Evolutionary conservation across 129 eudicot genomes (phyloP).

Genomic region (Artemisia annua): DNA sequence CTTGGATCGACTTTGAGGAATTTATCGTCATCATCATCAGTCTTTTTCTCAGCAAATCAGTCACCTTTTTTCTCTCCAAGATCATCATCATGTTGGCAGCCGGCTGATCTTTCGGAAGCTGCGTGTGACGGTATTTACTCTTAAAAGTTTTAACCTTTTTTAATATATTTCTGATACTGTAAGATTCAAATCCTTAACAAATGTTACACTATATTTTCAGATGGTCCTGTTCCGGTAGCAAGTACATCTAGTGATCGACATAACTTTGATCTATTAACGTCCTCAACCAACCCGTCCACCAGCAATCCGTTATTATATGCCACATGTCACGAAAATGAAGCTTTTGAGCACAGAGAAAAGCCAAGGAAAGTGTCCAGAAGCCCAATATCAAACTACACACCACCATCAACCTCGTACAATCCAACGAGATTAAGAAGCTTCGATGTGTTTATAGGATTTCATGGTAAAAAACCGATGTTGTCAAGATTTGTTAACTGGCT

Average conservation of each 20-base stretch:
- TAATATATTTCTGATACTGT: conserved; percentile 4
- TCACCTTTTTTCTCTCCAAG: conserved; percentile 91
- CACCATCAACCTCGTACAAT: conserved; percentile 57
- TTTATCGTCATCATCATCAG: conserved; percentile 88
- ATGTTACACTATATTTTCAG: conserved; percentile 29
- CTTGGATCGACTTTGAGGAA: conserved; percentile 67
- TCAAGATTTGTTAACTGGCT: conserved; percentile 88
- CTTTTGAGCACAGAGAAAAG: conserved; percentile 45
- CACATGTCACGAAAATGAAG: conserved; percentile 43
- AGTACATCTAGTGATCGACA: conserved; percentile 50
- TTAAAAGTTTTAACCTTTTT: background rate
- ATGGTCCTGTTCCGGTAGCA: conserved; percentile 35
- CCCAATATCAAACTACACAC: conserved; percentile 49
- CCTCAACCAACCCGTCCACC: conserved; percentile 57
- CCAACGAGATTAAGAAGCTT: conserved; percentile 78
- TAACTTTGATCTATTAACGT: conserved; percentile 52
- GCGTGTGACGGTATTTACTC: conserved; percentile 15
- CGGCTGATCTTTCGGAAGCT: conserved; percentile 36
- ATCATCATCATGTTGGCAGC: conserved; percentile 51
- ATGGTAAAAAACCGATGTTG: conserved; percentile 81
- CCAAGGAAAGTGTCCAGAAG: conserved; percentile 53
- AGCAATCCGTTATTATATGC: conserved; percentile 37
- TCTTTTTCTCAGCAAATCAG: conserved; percentile 86
- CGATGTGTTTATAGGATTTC: conserved; percentile 93
- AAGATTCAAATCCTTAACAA: conserved; percentile 15